These are phyloP conservation scores for Alternaria infectoria DNA, from an alignment of 2,329 filamentous ascomycete species.

Conservation along the genomic window DNA sequence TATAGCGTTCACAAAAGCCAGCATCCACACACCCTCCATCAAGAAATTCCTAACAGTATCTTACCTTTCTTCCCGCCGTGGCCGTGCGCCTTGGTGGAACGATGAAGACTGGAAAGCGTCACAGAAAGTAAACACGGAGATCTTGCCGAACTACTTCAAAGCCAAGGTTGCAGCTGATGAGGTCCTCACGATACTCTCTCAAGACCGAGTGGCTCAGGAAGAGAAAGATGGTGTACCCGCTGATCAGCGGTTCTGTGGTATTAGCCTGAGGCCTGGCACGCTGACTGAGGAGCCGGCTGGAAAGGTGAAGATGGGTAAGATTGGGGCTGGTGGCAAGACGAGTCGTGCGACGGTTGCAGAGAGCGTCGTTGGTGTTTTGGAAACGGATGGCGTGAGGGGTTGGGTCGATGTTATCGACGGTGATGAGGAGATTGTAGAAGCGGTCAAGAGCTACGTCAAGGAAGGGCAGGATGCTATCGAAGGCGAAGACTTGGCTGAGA, in stretches of 20 bases:
- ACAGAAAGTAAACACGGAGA: slow-evolving; percentile 55
- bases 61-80: slow-evolving; percentile 58
- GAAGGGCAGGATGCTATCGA: slow-evolving; percentile 56
- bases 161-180: slow-evolving; percentile 65
- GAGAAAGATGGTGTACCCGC: slow-evolving; percentile 31
- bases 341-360: slow-evolving; percentile 60
- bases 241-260: slow-evolving; percentile 54
- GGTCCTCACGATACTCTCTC: slow-evolving; percentile 56
- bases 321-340: slow-evolving; percentile 50
- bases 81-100: slow-evolving; percentile 58
- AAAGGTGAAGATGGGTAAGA: slow-evolving; percentile 58
- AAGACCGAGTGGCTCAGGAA: slow-evolving; percentile 38
- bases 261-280: slow-evolving; percentile 58
- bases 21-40: slow-evolving; percentile 53
- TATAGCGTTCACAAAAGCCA: slow-evolving; percentile 60
- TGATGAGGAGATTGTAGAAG: slow-evolving; percentile 53
- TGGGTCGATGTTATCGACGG: slow-evolving; percentile 63
- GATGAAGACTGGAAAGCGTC: slow-evolving; percentile 55
- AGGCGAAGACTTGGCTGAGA: slow-evolving; percentile 58
- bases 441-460: slow-evolving; percentile 54
- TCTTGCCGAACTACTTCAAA: slow-evolving; percentile 59
- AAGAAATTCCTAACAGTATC: slow-evolving; percentile 63
- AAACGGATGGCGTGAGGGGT: slow-evolving; percentile 55
- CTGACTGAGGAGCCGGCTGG: slow-evolving; percentile 58
- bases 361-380: slow-evolving; percentile 57